phyloP scores from a whole-genome alignment of 768 basidiomycete genomes.

The Trametes cubensis region DNA sequence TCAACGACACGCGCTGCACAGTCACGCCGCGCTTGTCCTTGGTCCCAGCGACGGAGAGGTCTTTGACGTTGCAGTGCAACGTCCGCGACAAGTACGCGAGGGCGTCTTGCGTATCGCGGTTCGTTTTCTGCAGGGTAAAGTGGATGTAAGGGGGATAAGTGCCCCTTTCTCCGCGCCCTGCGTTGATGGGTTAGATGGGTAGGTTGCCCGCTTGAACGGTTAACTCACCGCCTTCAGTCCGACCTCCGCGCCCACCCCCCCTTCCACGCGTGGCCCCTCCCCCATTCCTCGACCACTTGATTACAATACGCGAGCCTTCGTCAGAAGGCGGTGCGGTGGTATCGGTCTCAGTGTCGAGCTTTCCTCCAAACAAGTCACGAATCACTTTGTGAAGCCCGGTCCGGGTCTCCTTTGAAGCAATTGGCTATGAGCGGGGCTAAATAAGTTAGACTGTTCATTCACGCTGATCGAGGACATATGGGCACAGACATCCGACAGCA shows the following conservation, averaged over 20 bases:
- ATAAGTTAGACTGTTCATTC: conserved; percentile 9
- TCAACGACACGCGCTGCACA: conserved; percentile 85
- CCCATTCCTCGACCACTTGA: conserved; percentile 72
- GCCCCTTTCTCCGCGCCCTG: conserved; percentile 55
- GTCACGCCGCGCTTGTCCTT: conserved; percentile 99
- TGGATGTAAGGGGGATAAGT: conserved; percentile 88
- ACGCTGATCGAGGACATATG: conserved; percentile 14
- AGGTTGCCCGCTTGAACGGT: too few relatives aligned
- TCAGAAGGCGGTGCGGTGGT: conserved; percentile 49
- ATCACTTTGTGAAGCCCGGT: conserved; percentile 82
- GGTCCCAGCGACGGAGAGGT: conserved; percentile 90
- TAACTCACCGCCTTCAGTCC: conserved; percentile 16
- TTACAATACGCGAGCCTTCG: conserved; percentile 73
- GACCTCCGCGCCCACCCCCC: conserved; percentile 34
- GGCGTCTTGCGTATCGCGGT: conserved; percentile 96
- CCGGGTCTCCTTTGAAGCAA: conserved; percentile 76
- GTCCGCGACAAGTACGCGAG: conserved; percentile 77
- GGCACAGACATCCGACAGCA: conserved; percentile 76
- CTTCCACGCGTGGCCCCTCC: conserved; percentile 51
- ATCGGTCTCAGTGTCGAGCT: conserved; percentile 84
- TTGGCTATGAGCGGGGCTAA: conserved; percentile 55
- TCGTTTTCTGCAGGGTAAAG: conserved; percentile 96
- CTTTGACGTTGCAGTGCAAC: conserved; percentile 76
- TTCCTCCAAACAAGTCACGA: conserved; percentile 79
- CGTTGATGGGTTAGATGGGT: too few relatives aligned